Percentiles rank a stretch among this genome's conserved stretches.
These are phyloP conservation scores for Jatropha podagrica DNA, from an alignment of 441 rosid genomes.

Conservation along the genomic window DNA sequence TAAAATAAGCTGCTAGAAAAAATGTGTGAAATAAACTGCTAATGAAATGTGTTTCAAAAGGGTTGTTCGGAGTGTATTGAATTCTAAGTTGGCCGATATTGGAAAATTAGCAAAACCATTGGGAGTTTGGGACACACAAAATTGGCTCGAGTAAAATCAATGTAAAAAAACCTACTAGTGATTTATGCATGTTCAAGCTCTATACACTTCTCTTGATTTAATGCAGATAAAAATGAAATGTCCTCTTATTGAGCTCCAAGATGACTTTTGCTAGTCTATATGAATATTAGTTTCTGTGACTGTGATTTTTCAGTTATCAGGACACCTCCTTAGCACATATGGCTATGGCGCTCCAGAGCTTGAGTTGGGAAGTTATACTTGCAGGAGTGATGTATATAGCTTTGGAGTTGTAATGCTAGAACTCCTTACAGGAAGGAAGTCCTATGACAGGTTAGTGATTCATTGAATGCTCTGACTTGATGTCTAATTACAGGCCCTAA, in stretches of 20 bases:
- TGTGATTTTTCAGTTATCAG: slow-evolving; percentile 64
- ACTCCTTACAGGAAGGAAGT: slow-evolving; percentile 73
- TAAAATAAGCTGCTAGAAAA: background rate
- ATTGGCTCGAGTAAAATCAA: background rate
- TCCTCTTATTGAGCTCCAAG: background rate
- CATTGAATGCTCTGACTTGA: background rate
- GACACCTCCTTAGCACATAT: slow-evolving; percentile 53
- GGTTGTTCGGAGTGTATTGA: background rate
- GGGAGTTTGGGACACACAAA: background rate
- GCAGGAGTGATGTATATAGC: slow-evolving; percentile 88
- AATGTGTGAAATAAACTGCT: background rate
- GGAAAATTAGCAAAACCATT: background rate
- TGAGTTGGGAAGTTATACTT: slow-evolving; percentile 72
- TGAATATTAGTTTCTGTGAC: slow-evolving; percentile 2
- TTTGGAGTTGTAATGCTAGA: slow-evolving; percentile 94
- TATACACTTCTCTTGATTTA: background rate
- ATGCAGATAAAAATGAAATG: background rate
- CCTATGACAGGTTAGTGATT: slow-evolving; percentile 64
- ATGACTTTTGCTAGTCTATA: background rate
- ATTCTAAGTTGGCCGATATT: background rate
- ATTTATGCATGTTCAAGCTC: background rate
- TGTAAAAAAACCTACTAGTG: background rate
- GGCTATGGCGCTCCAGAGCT: slow-evolving; percentile 88
- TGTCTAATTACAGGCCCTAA: background rate
- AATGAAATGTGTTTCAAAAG: background rate